Evolutionary conservation across 345 rosid species (phyloP).

Genomic region (Tarenaya hassleriana): DNA sequence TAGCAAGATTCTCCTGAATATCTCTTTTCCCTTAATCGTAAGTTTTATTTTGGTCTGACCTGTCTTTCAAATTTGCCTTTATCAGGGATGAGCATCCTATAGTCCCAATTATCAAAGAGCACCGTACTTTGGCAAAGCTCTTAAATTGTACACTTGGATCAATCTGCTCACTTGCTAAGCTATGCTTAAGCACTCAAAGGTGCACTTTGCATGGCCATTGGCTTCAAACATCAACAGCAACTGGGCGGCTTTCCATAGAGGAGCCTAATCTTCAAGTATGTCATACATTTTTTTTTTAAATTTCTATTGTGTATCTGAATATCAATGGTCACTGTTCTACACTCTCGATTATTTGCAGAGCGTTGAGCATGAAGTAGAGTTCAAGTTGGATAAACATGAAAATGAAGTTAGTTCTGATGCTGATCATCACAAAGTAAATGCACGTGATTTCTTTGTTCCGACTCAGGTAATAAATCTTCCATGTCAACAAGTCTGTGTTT

Average conservation of each 20-base stretch:
- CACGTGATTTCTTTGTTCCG: conserved; percentile 84
- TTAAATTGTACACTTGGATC: conserved; percentile 82
- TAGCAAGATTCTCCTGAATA: conserved; percentile 13
- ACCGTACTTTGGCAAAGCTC: conserved; percentile 84
- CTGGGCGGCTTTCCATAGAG: conserved; percentile 95
- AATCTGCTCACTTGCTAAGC: conserved; percentile 73
- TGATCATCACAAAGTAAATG: conserved; percentile 53
- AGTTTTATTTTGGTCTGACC: conserved; percentile 13
- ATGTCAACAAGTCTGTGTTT: conserved; percentile 12
- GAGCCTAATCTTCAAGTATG: conserved; percentile 98
- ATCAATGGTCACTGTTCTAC: conserved; percentile 11
- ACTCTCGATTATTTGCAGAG: conserved; percentile 47
- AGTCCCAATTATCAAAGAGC: conserved; percentile 84
- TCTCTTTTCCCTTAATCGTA: background rate
- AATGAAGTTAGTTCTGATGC: conserved; percentile 37
- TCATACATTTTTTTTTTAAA: conserved; percentile 7
- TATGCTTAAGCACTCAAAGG: conserved; percentile 56
- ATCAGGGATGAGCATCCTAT: conserved; percentile 87
- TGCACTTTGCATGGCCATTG: conserved; percentile 81
- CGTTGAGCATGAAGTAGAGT: conserved; percentile 86
- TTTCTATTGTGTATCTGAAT: conserved; percentile 3
- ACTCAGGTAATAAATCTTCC: conserved; percentile 55
- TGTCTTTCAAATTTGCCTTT: conserved; percentile 16
- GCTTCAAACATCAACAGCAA: conserved; percentile 97
- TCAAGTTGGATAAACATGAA: conserved; percentile 38